A percentile compares a stretch with the other conserved stretches of the same genome.
Evolutionary conservation across 306 rosid genomes (phyloP).

Genomic region (Inga laurina): DNA sequence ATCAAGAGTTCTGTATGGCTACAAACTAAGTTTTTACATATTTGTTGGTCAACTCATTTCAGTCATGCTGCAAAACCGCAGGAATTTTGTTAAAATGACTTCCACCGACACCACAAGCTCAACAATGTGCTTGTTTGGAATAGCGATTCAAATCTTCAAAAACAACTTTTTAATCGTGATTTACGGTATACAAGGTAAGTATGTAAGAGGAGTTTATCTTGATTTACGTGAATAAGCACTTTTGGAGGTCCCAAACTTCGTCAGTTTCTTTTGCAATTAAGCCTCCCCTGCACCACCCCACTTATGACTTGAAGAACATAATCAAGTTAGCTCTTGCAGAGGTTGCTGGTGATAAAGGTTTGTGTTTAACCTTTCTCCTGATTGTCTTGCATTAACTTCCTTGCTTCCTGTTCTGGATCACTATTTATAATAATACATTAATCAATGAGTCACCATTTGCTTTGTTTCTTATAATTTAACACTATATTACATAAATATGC

Average conservation of each 20-base stretch:
- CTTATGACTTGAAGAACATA: conserved; percentile 75
- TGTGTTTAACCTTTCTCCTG: conserved; percentile 10
- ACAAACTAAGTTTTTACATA: neutral
- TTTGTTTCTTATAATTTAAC: neutral
- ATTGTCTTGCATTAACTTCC: neutral
- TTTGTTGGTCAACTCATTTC: conserved; percentile 23
- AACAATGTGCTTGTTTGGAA: neutral
- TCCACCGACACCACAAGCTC: conserved; percentile 42
- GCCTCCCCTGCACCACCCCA: conserved; percentile 93
- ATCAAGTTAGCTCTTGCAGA: conserved; percentile 82
- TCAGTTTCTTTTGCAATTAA: conserved; percentile 49
- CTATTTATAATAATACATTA: neutral
- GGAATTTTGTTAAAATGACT: conserved; percentile 54
- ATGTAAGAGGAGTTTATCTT: no score
- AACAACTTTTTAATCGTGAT: no score
- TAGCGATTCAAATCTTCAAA: no score
- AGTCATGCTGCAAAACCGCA: conserved; percentile 32
- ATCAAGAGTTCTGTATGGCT: neutral
- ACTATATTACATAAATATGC: neutral
- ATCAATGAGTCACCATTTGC: neutral
- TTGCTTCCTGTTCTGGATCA: neutral
- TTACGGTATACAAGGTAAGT: no score
- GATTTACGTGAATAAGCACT: no score
- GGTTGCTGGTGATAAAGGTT: conserved; percentile 84
- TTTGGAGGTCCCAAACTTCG: neutral